phyloP scores from a whole-genome alignment of 176 grass and related monocot species.

The Melocanna baccifera region DNA sequence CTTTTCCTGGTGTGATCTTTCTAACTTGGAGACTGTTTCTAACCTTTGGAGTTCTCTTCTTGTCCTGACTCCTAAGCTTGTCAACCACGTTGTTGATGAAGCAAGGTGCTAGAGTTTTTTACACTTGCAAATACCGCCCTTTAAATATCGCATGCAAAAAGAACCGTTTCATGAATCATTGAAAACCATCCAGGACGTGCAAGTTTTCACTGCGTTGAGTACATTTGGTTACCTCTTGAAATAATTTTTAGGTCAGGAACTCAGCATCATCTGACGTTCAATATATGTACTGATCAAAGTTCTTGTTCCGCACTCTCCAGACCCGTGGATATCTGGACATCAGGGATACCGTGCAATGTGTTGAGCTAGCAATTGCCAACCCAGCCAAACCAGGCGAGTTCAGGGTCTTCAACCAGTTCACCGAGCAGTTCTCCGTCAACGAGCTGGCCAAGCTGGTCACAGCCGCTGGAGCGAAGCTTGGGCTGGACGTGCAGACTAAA shows the following conservation, averaged over 20 bases:
- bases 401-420: slow-evolving; percentile 98
- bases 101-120: neutral
- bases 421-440: slow-evolving; percentile 87
- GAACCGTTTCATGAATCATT: neutral
- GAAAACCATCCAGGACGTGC: neutral
- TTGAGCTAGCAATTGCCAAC: slow-evolving; percentile 89
- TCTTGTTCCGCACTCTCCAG: slow-evolving; percentile 22
- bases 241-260: neutral
- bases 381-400: slow-evolving; percentile 84
- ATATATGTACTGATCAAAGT: slow-evolving; percentile 1
- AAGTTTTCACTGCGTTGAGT: neutral
- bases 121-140: neutral
- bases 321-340: slow-evolving; percentile 95
- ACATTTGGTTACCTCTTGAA: neutral
- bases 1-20: neutral
- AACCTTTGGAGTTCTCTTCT: neutral
- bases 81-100: neutral
- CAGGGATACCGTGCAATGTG: slow-evolving; percentile 84
- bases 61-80: neutral
- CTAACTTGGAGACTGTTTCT: neutral
- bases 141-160: neutral
- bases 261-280: neutral
- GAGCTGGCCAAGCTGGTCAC: slow-evolving; percentile 77
- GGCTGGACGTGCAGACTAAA: slow-evolving; percentile 64
- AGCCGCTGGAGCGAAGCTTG: slow-evolving; percentile 62